phyloP scores from a whole-genome alignment of 176 grass and related monocot genomes.

The Cenchrus purpureus region DNA sequence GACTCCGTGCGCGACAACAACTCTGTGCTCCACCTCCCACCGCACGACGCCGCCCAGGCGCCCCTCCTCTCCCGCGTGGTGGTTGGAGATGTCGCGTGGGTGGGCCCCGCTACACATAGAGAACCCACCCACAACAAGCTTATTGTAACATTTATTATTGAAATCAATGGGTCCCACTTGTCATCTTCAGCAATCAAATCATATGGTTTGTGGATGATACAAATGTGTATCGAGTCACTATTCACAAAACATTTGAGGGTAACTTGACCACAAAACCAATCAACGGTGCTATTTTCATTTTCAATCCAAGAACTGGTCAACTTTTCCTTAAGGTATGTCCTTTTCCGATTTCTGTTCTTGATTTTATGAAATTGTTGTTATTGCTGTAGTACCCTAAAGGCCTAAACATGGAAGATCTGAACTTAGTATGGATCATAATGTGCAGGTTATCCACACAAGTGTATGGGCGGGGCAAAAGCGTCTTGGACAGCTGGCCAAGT shows the following conservation, averaged over 20 bases:
- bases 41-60: too few relatives aligned
- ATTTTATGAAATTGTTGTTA: neutral
- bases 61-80: too few relatives aligned
- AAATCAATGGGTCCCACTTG: too few relatives aligned
- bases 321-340: constrained; percentile 84
- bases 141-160: too few relatives aligned
- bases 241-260: constrained; percentile 98
- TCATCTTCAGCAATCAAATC: constrained; percentile 98
- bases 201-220: constrained; percentile 99
- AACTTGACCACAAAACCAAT: constrained; percentile 98
- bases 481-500: constrained; percentile 95
- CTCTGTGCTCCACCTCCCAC: too few relatives aligned
- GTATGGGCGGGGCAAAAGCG: constrained; percentile 99
- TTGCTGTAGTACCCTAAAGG: neutral
- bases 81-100: too few relatives aligned
- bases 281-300: constrained; percentile 98
- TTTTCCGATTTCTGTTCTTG: constrained; percentile 14
- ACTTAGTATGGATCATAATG: constrained; percentile 6
- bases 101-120: too few relatives aligned
- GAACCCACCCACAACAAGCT: too few relatives aligned
- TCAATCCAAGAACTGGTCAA: constrained; percentile 95
- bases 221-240: constrained; percentile 96
- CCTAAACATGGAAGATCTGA: neutral
- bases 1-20: too few relatives aligned
- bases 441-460: constrained; percentile 97